Evolutionary conservation across 2,329 filamentous ascomycete species (phyloP), one percentile per base, ranked within the genome.

Genomic region (Trichophyton schoenleinii): DNA sequence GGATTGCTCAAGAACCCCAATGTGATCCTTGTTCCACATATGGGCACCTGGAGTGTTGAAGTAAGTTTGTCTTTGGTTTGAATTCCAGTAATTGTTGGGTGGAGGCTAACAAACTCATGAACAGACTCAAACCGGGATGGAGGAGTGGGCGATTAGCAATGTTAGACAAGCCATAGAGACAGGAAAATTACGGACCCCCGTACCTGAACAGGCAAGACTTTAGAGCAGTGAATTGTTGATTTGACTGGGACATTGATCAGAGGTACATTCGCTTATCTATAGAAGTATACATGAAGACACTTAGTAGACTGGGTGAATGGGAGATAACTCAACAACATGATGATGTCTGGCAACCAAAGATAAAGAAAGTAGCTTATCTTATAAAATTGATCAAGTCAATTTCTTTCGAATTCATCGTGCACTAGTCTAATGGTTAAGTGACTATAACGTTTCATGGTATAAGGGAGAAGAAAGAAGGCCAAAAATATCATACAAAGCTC

Each of bases 31-130:
- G 75, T 95, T 41, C 90, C 90, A 59, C 90, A 95, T 72, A 88
- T 95, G 87, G 89, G 89, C 0, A 95, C 90, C 0, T 90, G 83
- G 80, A 92, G 88, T 0, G 76, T 84, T 31, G 89, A 87, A 77
- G 74, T 75, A 63, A 66, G 70, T 69, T n/a, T 8, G 13, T 18
- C 46, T 5, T 36, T 20, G 4, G 9, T 22, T 55, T 55, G 28
- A 4, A 36, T 49, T 22, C 53, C 53, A 15, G 34, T 41, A 8
- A 8, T 6, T 20, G n/a, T 31, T 15, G 48, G 28, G 20, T 34
- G 31, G 25, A 46, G n/a, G 57, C 57, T 64, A 25, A 64, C 38
- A 18, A 8, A 18, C 18, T 15, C 38, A 5, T 31, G 3, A 4
- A 22, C 60, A 81, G 78, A 83, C 81, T 1, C 75, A 81, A 69